Evolutionary conservation across 306 rosid species (phyloP), one percentile per base, ranked within the genome.

Genomic region (Cicer judaicum): DNA sequence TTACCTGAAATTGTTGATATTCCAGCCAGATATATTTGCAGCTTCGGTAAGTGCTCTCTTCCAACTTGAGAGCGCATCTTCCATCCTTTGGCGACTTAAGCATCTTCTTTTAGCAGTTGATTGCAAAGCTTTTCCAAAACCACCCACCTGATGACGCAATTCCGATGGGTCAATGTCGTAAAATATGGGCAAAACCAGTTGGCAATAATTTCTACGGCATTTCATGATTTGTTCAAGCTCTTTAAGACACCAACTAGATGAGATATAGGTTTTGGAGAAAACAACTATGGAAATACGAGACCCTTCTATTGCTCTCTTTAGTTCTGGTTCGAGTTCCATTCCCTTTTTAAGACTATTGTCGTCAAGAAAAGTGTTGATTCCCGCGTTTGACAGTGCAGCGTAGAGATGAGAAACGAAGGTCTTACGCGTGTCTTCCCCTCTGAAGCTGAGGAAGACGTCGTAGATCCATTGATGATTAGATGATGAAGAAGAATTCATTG

Each of bases 231-330:
- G 11, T 1, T 0, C 47, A 8, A 77, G 72, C 5, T 81, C 76
- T 11, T 11, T 2, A 1, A 81, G 79, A 72, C 85, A 81, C 82
- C 82, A 81, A 4, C 7, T 15, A 2, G 81, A 81, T 7, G 0
- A 2, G 0, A 36, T 13, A 7, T 81, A 81, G 1, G 1, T 49
- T 24, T 1, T 0, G 2, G 82, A 77, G 62, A 55, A 55, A 0
- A 55, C 62, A 19, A 55, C 39, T 0, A 55, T 10, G 13, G 62
- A 55, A 19, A 55, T 19, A 18, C 36, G 62, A 55, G 62, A 55
- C 10, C n/a, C 6, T 55, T 19, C 7, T 55, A 55, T 55, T 10
- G 36, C 38, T 11, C 14, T 2, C 2, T 1, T 2, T 0, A 55
- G 36, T 48, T 52, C 54, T 3, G 39, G 0, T 2, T 0, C 1